A percentile compares a stretch with the other conserved stretches of the same genome.
phyloP scores from a whole-genome alignment of 108 stramenopile species.

The Ochromonas danica region DNA sequence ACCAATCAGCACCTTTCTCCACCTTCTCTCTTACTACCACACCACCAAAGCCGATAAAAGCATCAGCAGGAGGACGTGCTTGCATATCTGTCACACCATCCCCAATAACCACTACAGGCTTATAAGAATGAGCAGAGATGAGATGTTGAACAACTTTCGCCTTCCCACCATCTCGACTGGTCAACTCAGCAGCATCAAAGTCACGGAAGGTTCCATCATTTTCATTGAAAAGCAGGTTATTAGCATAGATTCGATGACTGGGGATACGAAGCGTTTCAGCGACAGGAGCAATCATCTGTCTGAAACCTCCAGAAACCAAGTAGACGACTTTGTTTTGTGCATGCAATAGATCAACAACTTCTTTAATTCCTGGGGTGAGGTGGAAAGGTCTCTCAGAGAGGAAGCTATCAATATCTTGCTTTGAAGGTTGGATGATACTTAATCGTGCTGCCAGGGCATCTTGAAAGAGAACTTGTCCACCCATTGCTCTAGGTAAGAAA shows the following conservation, averaged over 20 bases:
- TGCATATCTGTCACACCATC: conserved; percentile 99
- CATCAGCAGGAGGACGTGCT: conserved; percentile 91
- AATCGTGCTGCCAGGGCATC: conserved; percentile 86
- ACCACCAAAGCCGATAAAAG: conserved; percentile 97
- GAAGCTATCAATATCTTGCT: conserved; percentile 62
- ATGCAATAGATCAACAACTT: conserved; percentile 69
- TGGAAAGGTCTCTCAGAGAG: conserved; percentile 69
- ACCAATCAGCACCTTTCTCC: conserved; percentile 85
- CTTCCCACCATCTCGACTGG: conserved; percentile 87
- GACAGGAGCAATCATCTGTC: conserved; percentile 94
- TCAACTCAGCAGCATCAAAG: conserved; percentile 86
- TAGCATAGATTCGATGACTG: conserved; percentile 75
- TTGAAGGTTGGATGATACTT: conserved; percentile 77
- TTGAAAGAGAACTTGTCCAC: conserved; percentile 87
- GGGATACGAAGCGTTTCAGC: conserved; percentile 70
- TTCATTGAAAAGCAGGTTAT: conserved; percentile 75
- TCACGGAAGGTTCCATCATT: conserved; percentile 71
- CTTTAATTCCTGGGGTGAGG: conserved; percentile 72
- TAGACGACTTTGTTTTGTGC: conserved; percentile 74
- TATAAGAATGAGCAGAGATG: conserved; percentile 61
- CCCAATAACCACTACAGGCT: conserved; percentile 88
- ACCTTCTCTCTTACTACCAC: conserved; percentile 78
- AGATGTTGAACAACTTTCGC: conserved; percentile 52
- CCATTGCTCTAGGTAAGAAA: conserved; percentile 76
- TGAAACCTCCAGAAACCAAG: conserved; percentile 93